These are phyloP conservation scores for Penicillium sumatraense DNA, from an alignment of 2,329 filamentous ascomycete genomes.

Conservation along the genomic window DNA sequence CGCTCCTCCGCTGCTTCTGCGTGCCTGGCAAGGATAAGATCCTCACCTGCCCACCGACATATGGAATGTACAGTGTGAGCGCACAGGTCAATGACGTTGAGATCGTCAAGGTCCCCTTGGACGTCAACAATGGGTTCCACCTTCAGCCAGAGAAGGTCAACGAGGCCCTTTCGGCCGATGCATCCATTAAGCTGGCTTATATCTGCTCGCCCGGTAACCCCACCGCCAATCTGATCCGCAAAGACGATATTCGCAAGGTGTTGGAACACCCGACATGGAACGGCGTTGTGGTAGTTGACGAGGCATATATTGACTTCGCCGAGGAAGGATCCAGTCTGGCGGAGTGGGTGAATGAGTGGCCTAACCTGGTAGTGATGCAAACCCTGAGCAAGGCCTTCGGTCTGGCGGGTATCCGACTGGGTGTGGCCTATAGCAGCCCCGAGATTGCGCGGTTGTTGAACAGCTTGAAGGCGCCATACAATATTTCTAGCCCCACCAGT, in stretches of 20 bases:
- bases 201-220: slow-evolving; percentile 96
- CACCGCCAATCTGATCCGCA: slow-evolving; percentile 77
- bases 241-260: slow-evolving; percentile 72
- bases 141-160: slow-evolving; percentile 74
- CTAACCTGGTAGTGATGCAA: slow-evolving; percentile 97
- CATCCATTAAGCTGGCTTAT: slow-evolving; percentile 83
- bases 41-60: slow-evolving; percentile 92
- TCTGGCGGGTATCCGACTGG: slow-evolving; percentile 88
- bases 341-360: slow-evolving; percentile 89
- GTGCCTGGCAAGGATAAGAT: slow-evolving; percentile 85
- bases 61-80: slow-evolving; percentile 97
- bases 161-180: slow-evolving; percentile 65
- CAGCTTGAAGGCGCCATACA: slow-evolving; percentile 94
- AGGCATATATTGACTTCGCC: slow-evolving; percentile 96
- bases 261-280: slow-evolving; percentile 93
- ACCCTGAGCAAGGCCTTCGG: slow-evolving; percentile 98
- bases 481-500: slow-evolving; percentile 86
- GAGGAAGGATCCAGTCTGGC: slow-evolving; percentile 78
- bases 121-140: slow-evolving; percentile 71
- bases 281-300: slow-evolving; percentile 88
- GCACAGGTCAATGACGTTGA: slow-evolving; percentile 91
- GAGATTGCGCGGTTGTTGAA: slow-evolving; percentile 82
- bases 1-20: slow-evolving; percentile 91
- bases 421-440: slow-evolving; percentile 78
- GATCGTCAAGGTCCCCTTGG: slow-evolving; percentile 83